phyloP scores from a whole-genome alignment of 192 early-diverging fungal species.

The Chytriomyces sp. region DNA sequence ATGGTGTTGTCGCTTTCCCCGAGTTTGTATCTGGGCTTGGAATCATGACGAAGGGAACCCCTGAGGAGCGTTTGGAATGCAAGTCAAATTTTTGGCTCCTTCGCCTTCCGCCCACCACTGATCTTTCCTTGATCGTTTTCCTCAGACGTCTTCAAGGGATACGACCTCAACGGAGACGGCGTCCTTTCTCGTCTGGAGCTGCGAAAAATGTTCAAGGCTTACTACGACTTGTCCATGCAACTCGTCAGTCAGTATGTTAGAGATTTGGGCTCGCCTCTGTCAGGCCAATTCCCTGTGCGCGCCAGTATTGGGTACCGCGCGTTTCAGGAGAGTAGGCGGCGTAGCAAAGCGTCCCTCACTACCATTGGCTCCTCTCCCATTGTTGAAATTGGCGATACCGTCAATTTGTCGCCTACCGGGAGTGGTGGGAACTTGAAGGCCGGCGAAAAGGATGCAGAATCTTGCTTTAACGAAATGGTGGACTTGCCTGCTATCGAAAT shows the following conservation, averaged over 20 bases:
- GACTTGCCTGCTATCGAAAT: conserved; percentile 85
- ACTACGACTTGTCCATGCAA: conserved; percentile 84
- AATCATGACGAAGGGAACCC: conserved; percentile 77
- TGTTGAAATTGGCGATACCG: too few species aligned
- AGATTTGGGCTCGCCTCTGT: conserved; percentile 8
- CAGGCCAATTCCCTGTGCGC: too few species aligned
- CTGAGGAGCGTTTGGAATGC: conserved; percentile 87
- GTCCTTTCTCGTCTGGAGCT: conserved; percentile 81
- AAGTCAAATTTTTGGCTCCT: too few species aligned
- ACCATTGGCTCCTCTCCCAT: too few species aligned
- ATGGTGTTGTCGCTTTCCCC: conserved; percentile 75
- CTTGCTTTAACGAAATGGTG: too few species aligned
- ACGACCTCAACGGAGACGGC: conserved; percentile 88
- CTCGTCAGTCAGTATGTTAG: conserved; percentile 84
- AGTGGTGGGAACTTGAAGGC: too few species aligned
- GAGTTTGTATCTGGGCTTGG: conserved; percentile 82
- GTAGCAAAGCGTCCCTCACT: too few species aligned
- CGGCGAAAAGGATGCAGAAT: too few species aligned
- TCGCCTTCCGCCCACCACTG: neutral
- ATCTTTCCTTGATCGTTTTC: neutral
- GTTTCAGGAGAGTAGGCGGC: too few species aligned
- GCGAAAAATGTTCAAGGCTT: conserved; percentile 86
- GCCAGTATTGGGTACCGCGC: too few species aligned
- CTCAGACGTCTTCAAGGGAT: conserved; percentile 81
- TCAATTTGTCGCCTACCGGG: too few species aligned